Base-by-base conservation (phyloP, 768 basidiomycete genomes). In the Sarcomyxa edulis region DNA sequence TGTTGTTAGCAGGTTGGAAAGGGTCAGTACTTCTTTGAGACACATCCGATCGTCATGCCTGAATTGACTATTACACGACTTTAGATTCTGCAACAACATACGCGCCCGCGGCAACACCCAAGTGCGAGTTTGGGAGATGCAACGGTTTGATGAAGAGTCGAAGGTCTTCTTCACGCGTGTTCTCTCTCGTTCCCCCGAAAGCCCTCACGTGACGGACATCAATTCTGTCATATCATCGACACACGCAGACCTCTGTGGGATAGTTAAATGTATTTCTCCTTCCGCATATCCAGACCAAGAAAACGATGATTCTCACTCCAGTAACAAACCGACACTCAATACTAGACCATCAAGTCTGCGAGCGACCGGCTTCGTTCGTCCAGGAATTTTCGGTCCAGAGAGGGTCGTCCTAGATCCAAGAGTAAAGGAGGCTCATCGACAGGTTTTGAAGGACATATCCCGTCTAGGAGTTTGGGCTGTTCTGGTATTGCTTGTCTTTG, bases 301-400 rank as follows among this genome's bases (percentile, higher is more conserved):
- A 20, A 7, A 9, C 25, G 27, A 21, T 6, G 9, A 28, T n/a
- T 20, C 7, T 12, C 30, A 8, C 19, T 12, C 22, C 18, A 32
- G 16, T 12, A 18, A 36, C 26, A 32, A 19, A 23, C 18, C 23
- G 18, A 15, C 40, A 27, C 24, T 45, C 44, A 10, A 39, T 40
- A 21, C 38, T 35, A n/a, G 23, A 18, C 34, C 29, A 11, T 20
- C 14, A 20, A 24, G 31, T 8, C 30, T 35, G 26, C 5, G 32
- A 19, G 23, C 23, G 30, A 50, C 46, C 12, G 41, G 48, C 8
- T 48, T 53, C 28, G 25, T 32, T 16, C 54, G 60, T 6, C 58
- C 62, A 7, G 57, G 59, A 10, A 44, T 66, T n/a, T 66, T 66
- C 43, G 67, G 67, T n/a, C 65, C 65, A 5, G 63, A 65, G 45